These are phyloP conservation scores for Harrya chromipes DNA, from an alignment of 768 basidiomycete genomes.

Conservation along the genomic window DNA sequence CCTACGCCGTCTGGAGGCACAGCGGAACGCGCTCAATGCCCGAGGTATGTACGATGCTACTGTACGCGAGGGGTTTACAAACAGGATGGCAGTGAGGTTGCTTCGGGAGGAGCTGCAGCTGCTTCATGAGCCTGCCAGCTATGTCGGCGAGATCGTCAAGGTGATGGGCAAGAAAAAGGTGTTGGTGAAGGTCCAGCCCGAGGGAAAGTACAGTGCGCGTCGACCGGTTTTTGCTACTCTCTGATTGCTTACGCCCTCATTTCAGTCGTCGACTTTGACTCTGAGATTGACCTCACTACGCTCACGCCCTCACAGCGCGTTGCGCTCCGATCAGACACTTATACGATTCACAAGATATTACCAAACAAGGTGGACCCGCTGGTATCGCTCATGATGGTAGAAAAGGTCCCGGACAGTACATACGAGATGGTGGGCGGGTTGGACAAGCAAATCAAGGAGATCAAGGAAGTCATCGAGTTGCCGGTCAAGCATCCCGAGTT, in stretches of 20 bases:
- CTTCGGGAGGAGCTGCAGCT: slow-evolving; percentile 90
- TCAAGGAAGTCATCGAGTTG: slow-evolving; percentile 97
- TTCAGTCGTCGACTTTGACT: slow-evolving; percentile 89
- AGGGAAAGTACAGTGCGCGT: slow-evolving; percentile 95
- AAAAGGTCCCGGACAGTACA: slow-evolving; percentile 98
- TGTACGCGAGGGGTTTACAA: not conserved
- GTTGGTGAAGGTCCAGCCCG: slow-evolving; percentile 95
- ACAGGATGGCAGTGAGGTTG: slow-evolving; percentile 61
- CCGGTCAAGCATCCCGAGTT: slow-evolving; percentile 98
- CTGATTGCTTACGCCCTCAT: not conserved
- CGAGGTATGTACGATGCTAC: slow-evolving; percentile 54
- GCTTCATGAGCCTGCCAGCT: slow-evolving; percentile 92
- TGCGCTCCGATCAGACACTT: slow-evolving; percentile 93
- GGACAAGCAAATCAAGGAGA: slow-evolving; percentile 97
- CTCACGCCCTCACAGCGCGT: slow-evolving; percentile 88
- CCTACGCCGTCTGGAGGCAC: slow-evolving; percentile 90
- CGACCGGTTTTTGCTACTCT: not conserved
- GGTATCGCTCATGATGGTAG: slow-evolving; percentile 99
- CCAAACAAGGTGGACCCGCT: slow-evolving; percentile 98
- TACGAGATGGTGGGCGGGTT: slow-evolving; percentile 99
- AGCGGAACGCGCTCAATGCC: slow-evolving; percentile 95
- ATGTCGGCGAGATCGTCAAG: slow-evolving; percentile 97
- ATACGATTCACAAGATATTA: slow-evolving; percentile 94
- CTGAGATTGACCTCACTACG: slow-evolving; percentile 74
- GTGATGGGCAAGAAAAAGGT: slow-evolving; percentile 99